Evolutionary conservation across 148 eudicot genomes (phyloP).

Genomic region (Linanthus parryae): DNA sequence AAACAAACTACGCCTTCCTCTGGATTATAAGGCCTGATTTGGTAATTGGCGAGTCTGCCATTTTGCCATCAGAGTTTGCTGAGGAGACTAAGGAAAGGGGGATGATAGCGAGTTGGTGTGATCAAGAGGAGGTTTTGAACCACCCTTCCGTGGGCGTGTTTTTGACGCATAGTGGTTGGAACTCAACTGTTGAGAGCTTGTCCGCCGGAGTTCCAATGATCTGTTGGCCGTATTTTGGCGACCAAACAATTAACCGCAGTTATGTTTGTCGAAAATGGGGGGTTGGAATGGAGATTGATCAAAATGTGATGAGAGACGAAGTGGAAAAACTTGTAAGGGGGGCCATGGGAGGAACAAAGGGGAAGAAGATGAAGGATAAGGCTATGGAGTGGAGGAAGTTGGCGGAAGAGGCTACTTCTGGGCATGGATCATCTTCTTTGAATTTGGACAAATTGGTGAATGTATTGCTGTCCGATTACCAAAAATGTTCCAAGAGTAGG

Average conservation of each 20-base stretch:
- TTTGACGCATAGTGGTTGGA: slow-evolving; percentile 16
- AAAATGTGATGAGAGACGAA: slow-evolving; percentile 5
- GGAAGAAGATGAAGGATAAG: slow-evolving; percentile 2
- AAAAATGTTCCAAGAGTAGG: too few relatives aligned
- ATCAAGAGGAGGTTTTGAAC: slow-evolving; percentile 13
- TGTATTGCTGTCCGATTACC: neutral
- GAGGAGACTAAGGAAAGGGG: slow-evolving; percentile 7
- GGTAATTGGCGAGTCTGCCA: neutral
- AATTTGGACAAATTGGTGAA: slow-evolving; percentile 9
- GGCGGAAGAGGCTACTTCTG: slow-evolving; percentile 1
- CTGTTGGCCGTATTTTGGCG: slow-evolving; percentile 10
- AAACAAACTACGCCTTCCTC: slow-evolving; percentile 4
- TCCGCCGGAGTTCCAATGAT: slow-evolving; percentile 15
- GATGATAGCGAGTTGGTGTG: slow-evolving; percentile 9
- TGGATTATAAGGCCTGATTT: slow-evolving; percentile 15
- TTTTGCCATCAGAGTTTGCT: slow-evolving; percentile 6
- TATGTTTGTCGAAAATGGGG: slow-evolving; percentile 6
- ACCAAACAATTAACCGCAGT: slow-evolving; percentile 4
- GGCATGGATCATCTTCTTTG: slow-evolving; percentile 1
- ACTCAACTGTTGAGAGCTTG: slow-evolving; percentile 13
- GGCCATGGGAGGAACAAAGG: slow-evolving; percentile 4
- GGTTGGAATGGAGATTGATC: slow-evolving; percentile 7
- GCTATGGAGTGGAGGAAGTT: slow-evolving; percentile 6
- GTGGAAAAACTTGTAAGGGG: slow-evolving; percentile 1
- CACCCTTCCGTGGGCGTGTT: slow-evolving; percentile 10